Evolutionary conservation across 2,329 filamentous ascomycete species (phyloP), one percentile per base, ranked within the genome.

Genomic region (Aureobasidium pullulans): DNA sequence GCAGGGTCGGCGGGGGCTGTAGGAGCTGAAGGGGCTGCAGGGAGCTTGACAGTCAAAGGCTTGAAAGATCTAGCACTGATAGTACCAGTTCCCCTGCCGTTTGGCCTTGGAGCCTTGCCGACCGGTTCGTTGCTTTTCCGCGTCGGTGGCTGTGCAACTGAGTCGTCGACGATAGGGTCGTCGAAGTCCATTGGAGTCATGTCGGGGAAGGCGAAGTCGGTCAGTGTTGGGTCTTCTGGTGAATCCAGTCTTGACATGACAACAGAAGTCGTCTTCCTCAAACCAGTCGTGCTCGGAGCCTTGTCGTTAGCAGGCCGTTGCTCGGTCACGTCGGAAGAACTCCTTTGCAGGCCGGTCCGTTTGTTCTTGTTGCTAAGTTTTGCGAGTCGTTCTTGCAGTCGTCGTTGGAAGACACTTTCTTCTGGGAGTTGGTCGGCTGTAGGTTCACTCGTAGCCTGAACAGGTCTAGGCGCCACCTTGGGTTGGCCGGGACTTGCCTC

Each of bases 21-120:
- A 23, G 23, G 23, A 23, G 23, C 23, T 23, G 23, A 23, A 23
- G 23, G 23, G 23, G 23, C 23, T 23, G 23, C 23, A 23, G 23
- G 23, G 23, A 4, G 60, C 57, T 64, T 62, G 32, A 50, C 57
- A 2, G 61, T 66, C 10, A 67, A 64, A 15, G 65, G 63, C 48
- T 69, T 67, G 61, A 71, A 71, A 0, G 66, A 66, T 46, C 64
- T 68, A 36, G 62, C 61, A 1, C 70, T 59, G 28, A 70, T 50
- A 10, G 31, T 36, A 19, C 47, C n/a, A 10, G 47, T 13, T 5
- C 16, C 47, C 11, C 11, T 49, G 11, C 6, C 47, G 9, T n/a
- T 13, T 28, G 32, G 16, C 37, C 16, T 34, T 8, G 37, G 1
- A 13, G 37, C 1, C 39, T 29, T 53, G 9, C 3, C 37, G 8